Evolutionary conservation across 2,329 filamentous ascomycete genomes (phyloP).

Genomic region (Fusarium agapanthi): DNA sequence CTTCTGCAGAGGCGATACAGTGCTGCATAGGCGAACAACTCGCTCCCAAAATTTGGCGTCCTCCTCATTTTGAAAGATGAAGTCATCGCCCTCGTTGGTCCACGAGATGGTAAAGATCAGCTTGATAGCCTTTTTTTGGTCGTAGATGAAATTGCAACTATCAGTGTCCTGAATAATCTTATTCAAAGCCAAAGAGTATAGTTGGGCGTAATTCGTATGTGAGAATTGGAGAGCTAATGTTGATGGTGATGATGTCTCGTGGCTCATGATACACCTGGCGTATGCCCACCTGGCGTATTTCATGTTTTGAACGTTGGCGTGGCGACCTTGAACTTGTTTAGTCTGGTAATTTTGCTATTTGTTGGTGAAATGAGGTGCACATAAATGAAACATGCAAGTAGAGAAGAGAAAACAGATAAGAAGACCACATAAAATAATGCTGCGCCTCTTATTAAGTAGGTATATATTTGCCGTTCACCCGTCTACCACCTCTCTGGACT

Average conservation of each 20-base stretch:
- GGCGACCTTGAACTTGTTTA: not conserved
- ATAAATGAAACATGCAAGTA: not conserved
- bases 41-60: not conserved
- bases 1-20: not conserved
- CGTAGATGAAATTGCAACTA: not conserved
- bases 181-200: not conserved
- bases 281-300: not conserved
- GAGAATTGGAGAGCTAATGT: not conserved
- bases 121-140: not conserved
- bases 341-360: rapidly evolving
- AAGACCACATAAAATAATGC: not conserved
- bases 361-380: too few relatives aligned
- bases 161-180: not conserved
- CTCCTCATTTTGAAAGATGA: not conserved
- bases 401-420: too few relatives aligned
- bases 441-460: not conserved
- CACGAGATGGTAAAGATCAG: not conserved
- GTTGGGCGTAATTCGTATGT: not conserved
- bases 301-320: not conserved
- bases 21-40: not conserved
- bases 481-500: not conserved
- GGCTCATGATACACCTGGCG: not conserved
- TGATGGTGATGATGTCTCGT: not conserved
- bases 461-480: not conserved
- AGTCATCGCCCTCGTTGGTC: not conserved